A percentile compares a stretch with the other conserved stretches of the same genome.
These are phyloP conservation scores for Thyridium curvatum DNA, from an alignment of 2,329 filamentous ascomycete species.

Conservation along the genomic window DNA sequence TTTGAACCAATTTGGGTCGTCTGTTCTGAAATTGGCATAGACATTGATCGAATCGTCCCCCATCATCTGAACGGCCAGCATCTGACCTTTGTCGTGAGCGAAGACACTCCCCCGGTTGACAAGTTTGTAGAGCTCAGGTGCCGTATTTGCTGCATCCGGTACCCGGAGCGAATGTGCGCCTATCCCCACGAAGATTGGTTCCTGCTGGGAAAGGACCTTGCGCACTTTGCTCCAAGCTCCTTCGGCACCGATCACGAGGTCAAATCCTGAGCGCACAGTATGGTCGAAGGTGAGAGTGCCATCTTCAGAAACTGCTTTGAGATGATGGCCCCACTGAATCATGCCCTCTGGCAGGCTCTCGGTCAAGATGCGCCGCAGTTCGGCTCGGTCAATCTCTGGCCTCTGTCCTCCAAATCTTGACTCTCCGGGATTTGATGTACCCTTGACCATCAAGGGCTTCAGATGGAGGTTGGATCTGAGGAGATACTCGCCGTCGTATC, in stretches of 20 bases:
- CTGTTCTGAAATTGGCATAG: constrained; percentile 27
- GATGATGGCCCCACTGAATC: constrained; percentile 38
- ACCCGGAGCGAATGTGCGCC: constrained; percentile 34
- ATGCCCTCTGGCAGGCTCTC: constrained; percentile 35
- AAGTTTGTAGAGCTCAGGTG: constrained; percentile 33
- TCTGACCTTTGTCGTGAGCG: constrained; percentile 31
- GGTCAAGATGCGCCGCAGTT: constrained; percentile 35
- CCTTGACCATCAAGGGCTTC: constrained; percentile 22
- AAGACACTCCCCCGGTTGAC: constrained; percentile 43
- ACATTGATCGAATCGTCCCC: constrained; percentile 38
- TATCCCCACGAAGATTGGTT: constrained; percentile 40
- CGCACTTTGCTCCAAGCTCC: constrained; percentile 30
- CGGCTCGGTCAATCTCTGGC: constrained; percentile 47
- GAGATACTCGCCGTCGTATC: constrained; percentile 45
- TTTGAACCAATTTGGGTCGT: constrained; percentile 28
- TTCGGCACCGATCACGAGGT: constrained; percentile 27
- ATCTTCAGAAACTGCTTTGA: constrained; percentile 28
- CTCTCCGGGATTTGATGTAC: constrained; percentile 21
- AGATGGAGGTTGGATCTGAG: constrained; percentile 37
- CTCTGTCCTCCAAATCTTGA: constrained; percentile 19
- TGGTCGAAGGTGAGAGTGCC: constrained; percentile 31
- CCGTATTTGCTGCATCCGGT: constrained; percentile 29
- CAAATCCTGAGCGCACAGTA: constrained; percentile 25
- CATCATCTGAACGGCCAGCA: constrained; percentile 35
- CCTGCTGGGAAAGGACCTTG: constrained; percentile 23